Evolutionary conservation across 1,139 yeast species (phyloP).

Genomic region (Taphrina deformans): DNA sequence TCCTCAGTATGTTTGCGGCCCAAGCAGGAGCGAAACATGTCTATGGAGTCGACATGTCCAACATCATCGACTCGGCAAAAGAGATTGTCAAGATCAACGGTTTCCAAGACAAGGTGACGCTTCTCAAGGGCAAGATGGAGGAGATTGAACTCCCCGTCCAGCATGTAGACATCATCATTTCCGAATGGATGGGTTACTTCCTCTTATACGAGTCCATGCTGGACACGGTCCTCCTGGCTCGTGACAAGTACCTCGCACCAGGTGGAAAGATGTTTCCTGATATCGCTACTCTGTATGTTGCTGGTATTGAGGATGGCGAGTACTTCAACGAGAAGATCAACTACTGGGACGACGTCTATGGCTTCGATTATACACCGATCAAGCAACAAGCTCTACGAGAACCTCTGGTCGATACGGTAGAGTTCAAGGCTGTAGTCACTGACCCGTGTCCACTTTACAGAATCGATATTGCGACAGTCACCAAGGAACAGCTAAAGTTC

Average conservation of each 20-base stretch:
- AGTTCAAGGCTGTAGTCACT: slow-evolving; percentile 73
- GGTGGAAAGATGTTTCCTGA: slow-evolving; percentile 96
- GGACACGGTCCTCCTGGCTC: slow-evolving; percentile 90
- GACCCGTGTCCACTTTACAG: slow-evolving; percentile 69
- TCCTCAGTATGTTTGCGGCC: slow-evolving; percentile 61
- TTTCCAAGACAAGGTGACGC: slow-evolving; percentile 78
- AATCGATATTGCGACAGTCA: slow-evolving; percentile 86
- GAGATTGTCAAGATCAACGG: slow-evolving; percentile 85
- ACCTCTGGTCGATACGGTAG: slow-evolving; percentile 92
- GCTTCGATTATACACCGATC: slow-evolving; percentile 84
- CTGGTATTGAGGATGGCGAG: slow-evolving; percentile 92
- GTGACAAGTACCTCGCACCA: slow-evolving; percentile 83
- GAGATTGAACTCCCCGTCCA: slow-evolving; percentile 77
- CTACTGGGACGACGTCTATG: slow-evolving; percentile 96
- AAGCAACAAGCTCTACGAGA: slow-evolving; percentile 79
- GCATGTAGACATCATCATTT: slow-evolving; percentile 87
- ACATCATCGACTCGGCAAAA: slow-evolving; percentile 90
- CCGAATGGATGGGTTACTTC: slow-evolving; percentile 99
- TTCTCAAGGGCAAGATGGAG: slow-evolving; percentile 90
- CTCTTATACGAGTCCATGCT: slow-evolving; percentile 94
- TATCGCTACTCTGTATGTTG: slow-evolving; percentile 84
- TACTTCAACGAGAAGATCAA: slow-evolving; percentile 90
- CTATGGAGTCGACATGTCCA: slow-evolving; percentile 76
- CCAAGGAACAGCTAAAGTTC: slow-evolving; percentile 77
- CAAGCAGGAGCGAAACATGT: slow-evolving; percentile 63